Evolutionary conservation across 2,329 filamentous ascomycete genomes (phyloP).

Genomic region (Penicillium capsulatum): DNA sequence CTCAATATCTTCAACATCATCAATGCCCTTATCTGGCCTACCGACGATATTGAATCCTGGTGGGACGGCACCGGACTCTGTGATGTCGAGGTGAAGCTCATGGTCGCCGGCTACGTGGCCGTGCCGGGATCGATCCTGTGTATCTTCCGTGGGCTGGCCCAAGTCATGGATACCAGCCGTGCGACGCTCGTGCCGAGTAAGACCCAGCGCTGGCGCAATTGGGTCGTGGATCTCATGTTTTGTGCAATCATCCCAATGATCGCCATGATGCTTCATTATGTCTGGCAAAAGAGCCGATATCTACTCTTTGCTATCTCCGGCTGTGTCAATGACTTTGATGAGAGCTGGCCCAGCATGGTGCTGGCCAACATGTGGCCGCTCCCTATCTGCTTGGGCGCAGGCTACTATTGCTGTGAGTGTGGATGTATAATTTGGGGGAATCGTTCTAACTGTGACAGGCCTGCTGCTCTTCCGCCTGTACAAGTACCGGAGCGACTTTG

Average conservation of each 20-base stretch:
- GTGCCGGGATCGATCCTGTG: constrained; percentile 53
- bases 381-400: constrained; percentile 51
- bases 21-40: constrained; percentile 63
- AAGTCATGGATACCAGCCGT: constrained; percentile 57
- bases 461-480: constrained; percentile 58
- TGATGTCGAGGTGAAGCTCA: constrained; percentile 60
- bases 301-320: constrained; percentile 56
- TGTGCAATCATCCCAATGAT: constrained; percentile 55
- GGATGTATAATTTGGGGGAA: background rate
- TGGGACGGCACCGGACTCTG: constrained; percentile 60
- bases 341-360: constrained; percentile 55
- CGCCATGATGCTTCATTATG: constrained; percentile 54
- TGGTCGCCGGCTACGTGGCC: constrained; percentile 51
- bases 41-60: constrained; percentile 52
- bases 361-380: constrained; percentile 55
- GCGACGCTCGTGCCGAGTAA: constrained; percentile 50
- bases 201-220: constrained; percentile 45
- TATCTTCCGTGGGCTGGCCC: constrained; percentile 58
- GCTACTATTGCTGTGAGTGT: constrained; percentile 56
- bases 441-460: constrained; percentile 38
- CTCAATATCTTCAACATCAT: constrained; percentile 56
- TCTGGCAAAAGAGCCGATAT: constrained; percentile 59
- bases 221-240: constrained; percentile 51
- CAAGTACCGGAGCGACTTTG: constrained; percentile 57
- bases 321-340: constrained; percentile 52